These are phyloP conservation scores for Backusella australiensis DNA, from an alignment of 192 early-diverging fungal species.

Conservation along the genomic window DNA sequence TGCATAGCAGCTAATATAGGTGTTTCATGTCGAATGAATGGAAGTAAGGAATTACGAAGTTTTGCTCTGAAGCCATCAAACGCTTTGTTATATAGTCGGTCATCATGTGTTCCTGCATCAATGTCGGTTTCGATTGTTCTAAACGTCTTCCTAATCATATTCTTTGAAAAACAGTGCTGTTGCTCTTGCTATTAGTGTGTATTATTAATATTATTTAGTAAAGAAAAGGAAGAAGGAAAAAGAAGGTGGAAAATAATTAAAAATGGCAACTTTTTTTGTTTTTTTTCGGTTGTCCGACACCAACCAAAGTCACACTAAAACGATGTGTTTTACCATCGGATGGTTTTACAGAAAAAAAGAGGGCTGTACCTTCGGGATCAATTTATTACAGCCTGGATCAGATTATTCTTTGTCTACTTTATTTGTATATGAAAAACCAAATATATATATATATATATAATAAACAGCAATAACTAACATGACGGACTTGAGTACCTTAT, in stretches of 20 bases:
- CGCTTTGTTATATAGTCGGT: slow-evolving; percentile 49
- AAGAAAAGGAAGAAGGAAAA: background rate
- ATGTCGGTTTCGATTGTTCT: slow-evolving; percentile 34
- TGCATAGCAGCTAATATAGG: slow-evolving; percentile 48
- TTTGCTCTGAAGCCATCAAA: slow-evolving; percentile 41
- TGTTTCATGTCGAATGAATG: slow-evolving; percentile 45
- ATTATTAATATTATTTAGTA: background rate
- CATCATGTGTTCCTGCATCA: slow-evolving; percentile 53
- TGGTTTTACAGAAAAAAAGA: background rate
- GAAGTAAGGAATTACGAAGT: slow-evolving; percentile 43
- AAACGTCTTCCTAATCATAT: slow-evolving; percentile 26
- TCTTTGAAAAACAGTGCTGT: background rate
- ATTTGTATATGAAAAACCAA: no score
- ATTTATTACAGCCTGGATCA: no score
- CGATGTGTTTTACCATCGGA: background rate
- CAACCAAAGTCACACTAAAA: background rate
- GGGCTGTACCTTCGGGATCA: background rate
- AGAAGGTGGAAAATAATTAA: background rate
- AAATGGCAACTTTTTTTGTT: background rate
- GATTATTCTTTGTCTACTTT: no score
- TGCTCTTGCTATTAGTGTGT: background rate
- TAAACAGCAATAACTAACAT: no score
- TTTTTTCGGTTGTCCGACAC: background rate
- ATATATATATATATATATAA: no score
- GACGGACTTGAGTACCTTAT: background rate